Conservation (phyloP, 352 stramenopile genomes). For the Pythium aphanidermatum region DNA sequence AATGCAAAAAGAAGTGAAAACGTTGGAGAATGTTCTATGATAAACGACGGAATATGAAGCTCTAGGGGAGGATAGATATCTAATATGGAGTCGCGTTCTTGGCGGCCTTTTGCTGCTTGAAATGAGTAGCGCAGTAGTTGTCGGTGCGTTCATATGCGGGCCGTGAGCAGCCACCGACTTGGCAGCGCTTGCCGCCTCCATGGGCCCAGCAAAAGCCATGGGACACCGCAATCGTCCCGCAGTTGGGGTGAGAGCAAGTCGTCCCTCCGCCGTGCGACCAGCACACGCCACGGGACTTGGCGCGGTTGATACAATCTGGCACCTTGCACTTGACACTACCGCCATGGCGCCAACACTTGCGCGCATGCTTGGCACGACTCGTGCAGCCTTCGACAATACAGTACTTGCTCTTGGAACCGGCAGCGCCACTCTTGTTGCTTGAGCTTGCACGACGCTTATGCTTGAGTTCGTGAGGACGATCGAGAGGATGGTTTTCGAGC, state of each 20-base stretch:
- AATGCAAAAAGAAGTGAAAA: too few species aligned
- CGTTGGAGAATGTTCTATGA: too few species aligned
- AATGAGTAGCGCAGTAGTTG: constrained; percentile 44
- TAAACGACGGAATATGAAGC: too few species aligned
- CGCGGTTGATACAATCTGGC: constrained; percentile 42
- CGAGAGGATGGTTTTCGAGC: not conserved
- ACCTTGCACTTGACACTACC: constrained; percentile 45
- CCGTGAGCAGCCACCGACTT: constrained; percentile 27
- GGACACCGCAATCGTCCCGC: constrained; percentile 41
- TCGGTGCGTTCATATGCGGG: constrained; percentile 43
- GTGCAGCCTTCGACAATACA: constrained; percentile 40
- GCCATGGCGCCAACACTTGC: constrained; percentile 46
- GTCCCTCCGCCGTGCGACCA: constrained; percentile 48
- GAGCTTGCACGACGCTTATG: constrained; percentile 4
- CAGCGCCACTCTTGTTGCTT: too few species aligned
- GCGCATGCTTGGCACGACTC: constrained; percentile 42
- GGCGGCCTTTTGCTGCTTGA: too few species aligned
- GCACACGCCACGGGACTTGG: constrained; percentile 49
- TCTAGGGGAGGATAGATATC: too few species aligned
- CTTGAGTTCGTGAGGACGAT: constrained; percentile 6
- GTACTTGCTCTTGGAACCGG: too few species aligned
- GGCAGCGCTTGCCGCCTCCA: constrained; percentile 35
- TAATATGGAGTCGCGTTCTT: too few species aligned
- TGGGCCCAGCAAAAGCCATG: constrained; percentile 22
- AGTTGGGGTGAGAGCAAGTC: constrained; percentile 29